These are phyloP conservation scores for Serpula lacrymans DNA, from an alignment of 768 basidiomycete species.

Conservation along the genomic window DNA sequence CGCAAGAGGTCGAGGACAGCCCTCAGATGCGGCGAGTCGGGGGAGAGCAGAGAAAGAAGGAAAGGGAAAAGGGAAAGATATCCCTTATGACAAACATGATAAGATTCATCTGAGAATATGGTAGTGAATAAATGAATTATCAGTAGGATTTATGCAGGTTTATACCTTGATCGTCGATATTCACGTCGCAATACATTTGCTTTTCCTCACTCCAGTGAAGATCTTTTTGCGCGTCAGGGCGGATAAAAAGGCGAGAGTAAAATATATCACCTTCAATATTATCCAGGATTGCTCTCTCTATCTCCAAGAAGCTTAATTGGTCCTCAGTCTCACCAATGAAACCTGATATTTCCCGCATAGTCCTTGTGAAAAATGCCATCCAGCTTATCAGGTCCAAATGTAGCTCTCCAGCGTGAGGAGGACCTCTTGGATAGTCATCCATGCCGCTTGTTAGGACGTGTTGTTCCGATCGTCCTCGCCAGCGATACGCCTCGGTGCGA, in stretches of 20 bases:
- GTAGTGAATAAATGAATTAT: background rate
- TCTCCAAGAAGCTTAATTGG: slow-evolving; percentile 65
- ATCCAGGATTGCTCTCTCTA: slow-evolving; percentile 74
- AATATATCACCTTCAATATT: slow-evolving; percentile 74
- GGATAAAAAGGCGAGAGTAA: background rate
- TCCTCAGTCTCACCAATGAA: slow-evolving; percentile 89
- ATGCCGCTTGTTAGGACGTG: slow-evolving; percentile 94
- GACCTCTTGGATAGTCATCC: slow-evolving; percentile 94
- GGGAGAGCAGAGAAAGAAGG: slow-evolving; percentile 74
- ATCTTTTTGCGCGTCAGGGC: slow-evolving; percentile 43
- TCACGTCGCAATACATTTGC: slow-evolving; percentile 92
- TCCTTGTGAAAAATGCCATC: slow-evolving; percentile 95
- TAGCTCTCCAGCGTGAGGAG: slow-evolving; percentile 86
- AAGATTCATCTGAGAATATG: slow-evolving; percentile 87
- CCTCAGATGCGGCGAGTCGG: slow-evolving; percentile 76
- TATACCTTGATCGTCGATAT: slow-evolving; percentile 79
- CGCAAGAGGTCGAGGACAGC: slow-evolving; percentile 76
- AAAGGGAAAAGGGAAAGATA: slow-evolving; percentile 96
- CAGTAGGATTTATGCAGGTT: slow-evolving; percentile 2
- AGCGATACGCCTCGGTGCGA: slow-evolving; percentile 88
- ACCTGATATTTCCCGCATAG: slow-evolving; percentile 87
- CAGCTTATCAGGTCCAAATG: slow-evolving; percentile 93
- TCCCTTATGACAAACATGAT: slow-evolving; percentile 86
- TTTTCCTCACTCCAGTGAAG: slow-evolving; percentile 89
- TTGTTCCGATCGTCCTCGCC: slow-evolving; percentile 83